Base-by-base conservation (phyloP, 1,284 basidiomycete species). In the Ustilago hordei region DNA sequence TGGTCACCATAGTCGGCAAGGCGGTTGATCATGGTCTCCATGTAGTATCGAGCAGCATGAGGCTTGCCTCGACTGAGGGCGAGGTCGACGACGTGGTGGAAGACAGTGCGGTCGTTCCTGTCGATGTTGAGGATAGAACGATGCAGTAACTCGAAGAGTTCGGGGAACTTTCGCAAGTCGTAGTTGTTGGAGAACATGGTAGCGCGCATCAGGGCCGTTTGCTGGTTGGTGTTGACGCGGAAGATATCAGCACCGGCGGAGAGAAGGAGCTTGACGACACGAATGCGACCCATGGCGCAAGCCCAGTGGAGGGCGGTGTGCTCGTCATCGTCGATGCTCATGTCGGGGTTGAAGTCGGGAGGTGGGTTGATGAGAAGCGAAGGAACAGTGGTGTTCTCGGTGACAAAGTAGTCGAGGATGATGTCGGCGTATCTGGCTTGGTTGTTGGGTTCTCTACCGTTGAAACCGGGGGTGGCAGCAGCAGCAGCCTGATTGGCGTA, bases 181-280 rank as follows among this genome's bases (percentile, higher is more conserved):
- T 99, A 99, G 87, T 99, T 99, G 88, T 99, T 99, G 69, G 95
- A 94, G 87, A 99, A 99, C 97, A 99, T 99, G 84, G 98, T 97
- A 78, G 92, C 93, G 28, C 97, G 93, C 97, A 99, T 99, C 61
- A 99, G 88, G 0, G 97, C 93, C 11, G 97, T 99, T 87, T 99
- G 97, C 32, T 97, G 97, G 31, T 94, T 91, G 86, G 93, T 93
- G 89, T 99, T 99, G 80, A 96, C 95, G 80, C 94, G 93, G 89
- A 98, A 99, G 78, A 98, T 95, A 86, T 98, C 95, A 12, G 96
- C 96, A 34, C 96, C 95, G 2, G 95, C 93, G 0, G 94, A 93
- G 35, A 99, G 90, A 6, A 99, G 89, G 5, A 99, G 89, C 87
- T 98, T 99, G 81, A 99, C 95, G 75, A 99, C 93, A 48, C 96